These are phyloP conservation scores for Ensete ventricosum DNA, from an alignment of 176 grass and related monocot genomes.

Conservation along the genomic window DNA sequence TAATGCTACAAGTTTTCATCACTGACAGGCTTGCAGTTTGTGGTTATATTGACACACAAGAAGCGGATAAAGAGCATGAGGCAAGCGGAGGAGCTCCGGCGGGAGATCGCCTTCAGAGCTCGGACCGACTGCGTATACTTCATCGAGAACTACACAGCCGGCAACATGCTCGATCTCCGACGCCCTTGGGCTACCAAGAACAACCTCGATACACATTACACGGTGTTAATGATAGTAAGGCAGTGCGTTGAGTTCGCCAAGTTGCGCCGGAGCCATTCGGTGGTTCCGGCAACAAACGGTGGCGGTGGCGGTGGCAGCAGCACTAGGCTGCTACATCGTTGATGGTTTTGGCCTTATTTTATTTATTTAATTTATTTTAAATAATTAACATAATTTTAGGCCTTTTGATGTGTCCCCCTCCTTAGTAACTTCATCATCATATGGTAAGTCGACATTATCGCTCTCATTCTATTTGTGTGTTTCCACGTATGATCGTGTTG, in stretches of 20 bases:
- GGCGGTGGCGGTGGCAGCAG: too few species aligned
- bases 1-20: not conserved
- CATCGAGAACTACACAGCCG: constrained; percentile 73
- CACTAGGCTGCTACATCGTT: too few species aligned
- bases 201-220: constrained; percentile 74
- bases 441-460: too few species aligned
- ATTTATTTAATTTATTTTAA: too few species aligned
- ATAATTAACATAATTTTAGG: too few species aligned
- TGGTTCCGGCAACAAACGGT: too few species aligned
- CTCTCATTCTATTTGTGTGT: too few species aligned
- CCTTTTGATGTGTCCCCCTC: too few species aligned
- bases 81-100: constrained; percentile 61
- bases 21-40: constrained; percentile 54
- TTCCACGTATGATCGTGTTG: too few species aligned
- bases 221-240: constrained; percentile 49
- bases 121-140: constrained; percentile 76
- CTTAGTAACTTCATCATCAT: too few species aligned
- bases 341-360: too few species aligned
- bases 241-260: constrained; percentile 86
- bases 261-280: constrained; percentile 36
- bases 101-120: constrained; percentile 66
- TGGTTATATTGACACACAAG: constrained; percentile 77
- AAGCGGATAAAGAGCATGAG: constrained; percentile 44
- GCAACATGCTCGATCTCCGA: constrained; percentile 28
- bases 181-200: constrained; percentile 52